A percentile compares a stretch with the other conserved stretches of the same genome.
Evolutionary conservation across 805 yeast genomes (phyloP).

Genomic region (Spencermartinsiella europaea): DNA sequence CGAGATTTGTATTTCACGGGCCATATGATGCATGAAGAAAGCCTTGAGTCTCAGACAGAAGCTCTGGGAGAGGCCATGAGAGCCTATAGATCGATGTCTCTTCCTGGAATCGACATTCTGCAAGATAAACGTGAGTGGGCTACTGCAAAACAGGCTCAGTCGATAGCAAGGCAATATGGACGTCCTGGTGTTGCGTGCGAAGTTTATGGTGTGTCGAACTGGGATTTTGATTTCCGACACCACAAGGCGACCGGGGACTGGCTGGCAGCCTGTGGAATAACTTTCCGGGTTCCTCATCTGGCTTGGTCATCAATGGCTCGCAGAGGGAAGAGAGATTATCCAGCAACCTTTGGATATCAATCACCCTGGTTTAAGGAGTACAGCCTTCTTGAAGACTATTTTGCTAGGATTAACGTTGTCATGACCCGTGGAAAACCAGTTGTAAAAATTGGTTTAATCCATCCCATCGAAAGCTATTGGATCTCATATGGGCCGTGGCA

Average conservation of each 20-base stretch:
- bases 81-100: slow-evolving; percentile 4
- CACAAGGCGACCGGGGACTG: slow-evolving; percentile 8
- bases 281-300: slow-evolving; percentile 7
- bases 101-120: slow-evolving; percentile 10
- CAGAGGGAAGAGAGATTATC: slow-evolving; percentile 8
- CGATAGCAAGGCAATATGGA: slow-evolving; percentile 4
- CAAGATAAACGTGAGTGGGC: slow-evolving; percentile 5
- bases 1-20: slow-evolving; percentile 3
- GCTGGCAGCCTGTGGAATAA: slow-evolving; percentile 7
- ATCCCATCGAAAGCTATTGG: slow-evolving; percentile 12
- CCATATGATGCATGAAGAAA: slow-evolving; percentile 8
- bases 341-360: slow-evolving; percentile 7
- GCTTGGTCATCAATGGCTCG: slow-evolving; percentile 6
- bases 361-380: slow-evolving; percentile 9
- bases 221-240: slow-evolving; percentile 5
- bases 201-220: slow-evolving; percentile 6
- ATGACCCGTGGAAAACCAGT: slow-evolving; percentile 6
- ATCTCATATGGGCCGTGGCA: slow-evolving; percentile 8
- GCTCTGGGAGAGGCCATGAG: slow-evolving; percentile 11
- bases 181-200: slow-evolving; percentile 7
- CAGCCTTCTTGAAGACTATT: slow-evolving; percentile 4
- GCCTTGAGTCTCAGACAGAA: slow-evolving; percentile 6
- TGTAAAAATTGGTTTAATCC: slow-evolving; percentile 5
- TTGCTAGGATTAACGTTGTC: slow-evolving; percentile 1
- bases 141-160: slow-evolving; percentile 11